phyloP scores from a whole-genome alignment of 768 basidiomycete species.

The Serendipita sp. region DNA sequence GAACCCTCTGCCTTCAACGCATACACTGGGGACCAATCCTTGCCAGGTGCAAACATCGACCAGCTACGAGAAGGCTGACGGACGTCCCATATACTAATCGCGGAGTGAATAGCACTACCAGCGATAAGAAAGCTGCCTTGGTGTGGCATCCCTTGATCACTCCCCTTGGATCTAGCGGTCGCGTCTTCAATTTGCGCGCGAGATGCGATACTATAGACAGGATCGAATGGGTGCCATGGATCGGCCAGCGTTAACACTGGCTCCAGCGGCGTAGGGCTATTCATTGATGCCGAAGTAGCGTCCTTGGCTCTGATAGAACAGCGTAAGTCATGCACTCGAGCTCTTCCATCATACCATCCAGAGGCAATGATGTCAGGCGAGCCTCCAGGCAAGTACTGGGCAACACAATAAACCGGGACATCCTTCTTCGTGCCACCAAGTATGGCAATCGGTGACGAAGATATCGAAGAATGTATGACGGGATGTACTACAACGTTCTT shows the following conservation, averaged over 20 bases:
- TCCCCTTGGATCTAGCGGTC: constrained; percentile 15
- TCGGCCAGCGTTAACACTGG: constrained; percentile 51
- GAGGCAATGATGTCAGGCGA: constrained; percentile 53
- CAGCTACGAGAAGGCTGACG: constrained; percentile 46
- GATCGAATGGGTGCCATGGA: constrained; percentile 45
- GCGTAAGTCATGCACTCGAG: constrained; percentile 63
- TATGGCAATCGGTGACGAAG: constrained; percentile 30
- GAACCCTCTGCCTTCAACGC: constrained; percentile 58
- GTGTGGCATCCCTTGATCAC: constrained; percentile 50
- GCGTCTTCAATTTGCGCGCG: not conserved
- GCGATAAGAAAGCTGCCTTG: constrained; percentile 33
- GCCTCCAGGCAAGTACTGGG: constrained; percentile 52
- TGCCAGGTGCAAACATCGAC: constrained; percentile 63
- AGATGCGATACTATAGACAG: constrained; percentile 59
- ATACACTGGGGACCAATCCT: constrained; percentile 62
- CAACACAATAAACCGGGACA: constrained; percentile 29
- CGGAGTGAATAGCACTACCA: constrained; percentile 59
- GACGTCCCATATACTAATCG: constrained; percentile 73
- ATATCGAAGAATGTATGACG: constrained; percentile 33
- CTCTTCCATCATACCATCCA: constrained; percentile 69
- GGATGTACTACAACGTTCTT: constrained; percentile 44
- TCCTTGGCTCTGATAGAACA: constrained; percentile 18
- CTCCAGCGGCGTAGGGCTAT: constrained; percentile 19
- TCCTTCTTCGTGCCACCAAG: constrained; percentile 17
- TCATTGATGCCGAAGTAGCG: not conserved